Conservation (phyloP, 2,329 filamentous ascomycete genomes). For the Diaporthe amygdali region DNA sequence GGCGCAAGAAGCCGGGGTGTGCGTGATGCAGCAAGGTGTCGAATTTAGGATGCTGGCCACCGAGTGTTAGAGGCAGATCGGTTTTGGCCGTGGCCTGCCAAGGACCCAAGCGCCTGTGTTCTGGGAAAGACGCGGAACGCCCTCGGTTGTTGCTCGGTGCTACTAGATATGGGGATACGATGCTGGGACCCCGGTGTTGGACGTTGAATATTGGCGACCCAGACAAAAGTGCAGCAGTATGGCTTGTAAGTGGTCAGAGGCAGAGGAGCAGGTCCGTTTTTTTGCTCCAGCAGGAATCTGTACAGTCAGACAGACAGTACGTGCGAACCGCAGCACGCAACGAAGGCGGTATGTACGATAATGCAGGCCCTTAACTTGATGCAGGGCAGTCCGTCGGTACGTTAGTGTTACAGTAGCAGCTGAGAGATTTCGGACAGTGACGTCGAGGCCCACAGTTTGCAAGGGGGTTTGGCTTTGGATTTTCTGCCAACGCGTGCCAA, state of each 20-base stretch:
- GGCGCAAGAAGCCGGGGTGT: not conserved
- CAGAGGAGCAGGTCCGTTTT: not conserved
- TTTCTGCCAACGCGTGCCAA: not conserved
- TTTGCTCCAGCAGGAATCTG: not conserved
- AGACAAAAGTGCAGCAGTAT: not conserved
- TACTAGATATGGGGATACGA: slow-evolving; percentile 10
- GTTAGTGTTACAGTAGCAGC: slow-evolving; percentile 1
- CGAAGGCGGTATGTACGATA: slow-evolving; percentile 10
- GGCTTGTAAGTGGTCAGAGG: not conserved
- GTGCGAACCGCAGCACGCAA: not conserved
- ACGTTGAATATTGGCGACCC: not conserved
- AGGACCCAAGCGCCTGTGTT: not conserved
- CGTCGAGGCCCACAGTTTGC: slow-evolving; percentile 13
- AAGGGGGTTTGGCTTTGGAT: not conserved
- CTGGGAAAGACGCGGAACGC: not conserved
- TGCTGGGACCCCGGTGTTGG: slow-evolving; percentile 11
- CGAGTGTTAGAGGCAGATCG: not conserved
- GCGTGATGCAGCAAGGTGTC: not conserved
- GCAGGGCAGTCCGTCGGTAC: not conserved
- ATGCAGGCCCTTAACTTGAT: not conserved
- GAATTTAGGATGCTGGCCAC: not conserved
- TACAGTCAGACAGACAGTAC: not conserved
- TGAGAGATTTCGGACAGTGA: slow-evolving; percentile 9
- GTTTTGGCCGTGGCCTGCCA: slow-evolving; percentile 4
- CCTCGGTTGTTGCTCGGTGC: slow-evolving; percentile 14